phyloP scores from a whole-genome alignment of 208 protist species.

The Leishmania major region DNA sequence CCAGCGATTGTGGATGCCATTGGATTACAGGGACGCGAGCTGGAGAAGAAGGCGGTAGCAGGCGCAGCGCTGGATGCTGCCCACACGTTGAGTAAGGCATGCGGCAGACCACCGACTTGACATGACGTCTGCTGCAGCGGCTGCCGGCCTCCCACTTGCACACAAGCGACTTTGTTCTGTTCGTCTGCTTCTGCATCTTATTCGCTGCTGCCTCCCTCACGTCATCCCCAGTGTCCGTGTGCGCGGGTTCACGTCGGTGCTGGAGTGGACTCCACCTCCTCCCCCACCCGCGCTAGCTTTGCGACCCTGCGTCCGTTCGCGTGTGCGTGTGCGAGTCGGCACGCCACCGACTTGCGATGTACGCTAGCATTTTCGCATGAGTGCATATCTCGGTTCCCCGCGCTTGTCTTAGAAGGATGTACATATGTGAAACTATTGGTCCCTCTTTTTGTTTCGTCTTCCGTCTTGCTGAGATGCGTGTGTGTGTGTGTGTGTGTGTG shows the following conservation, averaged over 20 bases:
- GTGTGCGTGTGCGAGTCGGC: not conserved
- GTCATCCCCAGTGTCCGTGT: not conserved
- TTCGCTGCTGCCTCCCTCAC: not conserved
- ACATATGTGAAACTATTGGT: not conserved
- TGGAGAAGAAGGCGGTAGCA: conserved; percentile 59
- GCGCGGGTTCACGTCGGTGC: not conserved
- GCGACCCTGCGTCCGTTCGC: not conserved
- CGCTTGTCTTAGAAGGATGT: not conserved
- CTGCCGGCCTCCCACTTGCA: not conserved
- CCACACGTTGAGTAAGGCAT: conserved; percentile 4
- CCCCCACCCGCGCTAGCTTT: not conserved
- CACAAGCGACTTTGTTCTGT: not conserved
- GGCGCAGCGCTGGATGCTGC: conserved; percentile 43
- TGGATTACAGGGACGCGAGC: conserved; percentile 29
- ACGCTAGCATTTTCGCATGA: not conserved
- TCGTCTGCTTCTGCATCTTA: not conserved
- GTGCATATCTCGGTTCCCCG: not conserved
- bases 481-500: too few species aligned
- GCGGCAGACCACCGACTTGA: not conserved
- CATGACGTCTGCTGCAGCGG: not conserved
- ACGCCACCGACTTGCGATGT: not conserved
- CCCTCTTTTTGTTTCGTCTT: not conserved
- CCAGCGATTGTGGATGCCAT: conserved; percentile 71
- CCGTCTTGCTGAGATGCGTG: not conserved
- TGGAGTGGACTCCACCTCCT: not conserved